These are phyloP conservation scores for Wilhelminamyces savonicus DNA, from an alignment of 805 yeast genomes.

Conservation along the genomic window DNA sequence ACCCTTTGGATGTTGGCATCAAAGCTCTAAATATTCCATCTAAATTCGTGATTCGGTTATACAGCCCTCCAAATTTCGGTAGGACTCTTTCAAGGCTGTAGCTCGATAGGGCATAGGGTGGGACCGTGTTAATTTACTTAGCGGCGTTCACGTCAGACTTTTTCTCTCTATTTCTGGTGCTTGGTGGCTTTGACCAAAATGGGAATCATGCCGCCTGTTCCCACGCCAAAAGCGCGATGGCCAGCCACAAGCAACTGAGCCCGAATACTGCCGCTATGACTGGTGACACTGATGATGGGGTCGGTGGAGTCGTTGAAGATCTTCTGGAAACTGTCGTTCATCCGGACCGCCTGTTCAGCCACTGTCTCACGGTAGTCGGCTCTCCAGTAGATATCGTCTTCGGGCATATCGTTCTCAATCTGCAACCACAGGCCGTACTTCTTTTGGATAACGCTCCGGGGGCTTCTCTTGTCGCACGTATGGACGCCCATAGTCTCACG, in stretches of 20 bases:
- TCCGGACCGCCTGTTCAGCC: constrained; percentile 34
- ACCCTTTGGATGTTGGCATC: too few species aligned
- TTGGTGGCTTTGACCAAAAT: constrained; percentile 41
- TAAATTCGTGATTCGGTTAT: too few species aligned
- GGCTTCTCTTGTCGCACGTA: constrained; percentile 42
- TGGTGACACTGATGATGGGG: constrained; percentile 35
- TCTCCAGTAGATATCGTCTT: constrained; percentile 39
- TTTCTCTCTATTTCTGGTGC: too few species aligned
- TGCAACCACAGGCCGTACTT: constrained; percentile 32
- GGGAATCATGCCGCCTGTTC: constrained; percentile 54
- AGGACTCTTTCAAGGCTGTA: too few species aligned
- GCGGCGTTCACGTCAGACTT: too few species aligned
- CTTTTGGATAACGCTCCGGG: constrained; percentile 28
- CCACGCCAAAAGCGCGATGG: constrained; percentile 43
- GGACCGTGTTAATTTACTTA: too few species aligned
- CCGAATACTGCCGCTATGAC: constrained; percentile 46
- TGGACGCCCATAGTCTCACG: constrained; percentile 47
- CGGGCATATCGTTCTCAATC: constrained; percentile 40
- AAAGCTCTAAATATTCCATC: too few species aligned
- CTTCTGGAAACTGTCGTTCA: constrained; percentile 29
- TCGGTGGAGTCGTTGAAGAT: constrained; percentile 18
- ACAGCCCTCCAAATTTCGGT: too few species aligned
- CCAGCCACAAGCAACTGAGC: constrained; percentile 41
- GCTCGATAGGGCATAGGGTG: too few species aligned
- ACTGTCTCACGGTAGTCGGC: constrained; percentile 33